Evolutionary conservation across 345 rosid species (phyloP).

Genomic region (Salix suchowensis): DNA sequence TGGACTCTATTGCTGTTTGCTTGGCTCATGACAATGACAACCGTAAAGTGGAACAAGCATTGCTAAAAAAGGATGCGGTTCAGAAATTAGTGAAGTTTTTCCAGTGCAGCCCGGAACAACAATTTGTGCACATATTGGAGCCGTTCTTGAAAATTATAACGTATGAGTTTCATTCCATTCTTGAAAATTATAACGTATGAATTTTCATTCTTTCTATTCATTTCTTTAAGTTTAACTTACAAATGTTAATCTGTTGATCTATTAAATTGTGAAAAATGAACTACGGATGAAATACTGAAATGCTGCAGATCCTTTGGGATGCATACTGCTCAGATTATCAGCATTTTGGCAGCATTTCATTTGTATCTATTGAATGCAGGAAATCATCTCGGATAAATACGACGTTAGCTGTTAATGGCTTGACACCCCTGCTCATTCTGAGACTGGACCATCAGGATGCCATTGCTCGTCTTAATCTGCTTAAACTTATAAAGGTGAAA

Average conservation of each 20-base stretch:
- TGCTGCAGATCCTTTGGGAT: not conserved
- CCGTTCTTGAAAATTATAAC: constrained; percentile 97
- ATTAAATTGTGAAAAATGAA: not conserved
- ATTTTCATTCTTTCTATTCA: not conserved
- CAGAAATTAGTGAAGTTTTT: constrained; percentile 86
- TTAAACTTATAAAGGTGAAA: constrained; percentile 82
- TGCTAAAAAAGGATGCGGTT: constrained; percentile 83
- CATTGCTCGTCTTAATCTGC: constrained; percentile 88
- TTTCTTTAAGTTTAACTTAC: not conserved
- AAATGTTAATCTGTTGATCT: not conserved
- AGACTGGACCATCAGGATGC: constrained; percentile 98
- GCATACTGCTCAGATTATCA: not conserved
- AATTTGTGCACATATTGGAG: constrained; percentile 93
- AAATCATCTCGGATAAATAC: constrained; percentile 90
- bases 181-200: constrained; percentile 92
- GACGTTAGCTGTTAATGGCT: constrained; percentile 90
- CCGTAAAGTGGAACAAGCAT: constrained; percentile 90
- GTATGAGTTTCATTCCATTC: constrained; percentile 63
- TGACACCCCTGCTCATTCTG: constrained; percentile 80
- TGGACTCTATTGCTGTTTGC: constrained; percentile 95
- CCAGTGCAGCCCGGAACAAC: constrained; percentile 91
- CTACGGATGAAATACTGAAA: not conserved
- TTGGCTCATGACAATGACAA: constrained; percentile 96
- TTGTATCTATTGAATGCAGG: constrained; percentile 35
- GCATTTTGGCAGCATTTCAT: not conserved